phyloP scores from a whole-genome alignment of 2,329 filamentous ascomycete genomes.

The Trichophyton benhamiae region DNA sequence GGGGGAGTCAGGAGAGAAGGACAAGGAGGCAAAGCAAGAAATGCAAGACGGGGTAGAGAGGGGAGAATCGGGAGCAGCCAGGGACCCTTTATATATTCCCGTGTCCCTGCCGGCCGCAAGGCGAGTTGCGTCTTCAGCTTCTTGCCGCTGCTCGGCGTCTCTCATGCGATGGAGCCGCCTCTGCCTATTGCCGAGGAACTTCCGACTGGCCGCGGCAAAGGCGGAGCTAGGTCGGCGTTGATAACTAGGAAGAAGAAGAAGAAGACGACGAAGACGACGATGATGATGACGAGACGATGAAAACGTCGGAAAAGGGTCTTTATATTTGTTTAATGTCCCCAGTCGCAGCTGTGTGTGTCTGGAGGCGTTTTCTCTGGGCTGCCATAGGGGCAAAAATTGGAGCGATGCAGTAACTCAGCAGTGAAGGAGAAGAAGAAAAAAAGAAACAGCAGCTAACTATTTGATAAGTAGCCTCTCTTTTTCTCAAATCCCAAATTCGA shows the following conservation, averaged over 20 bases:
- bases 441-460: conserved; percentile 19
- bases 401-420: conserved; percentile 20
- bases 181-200: neutral
- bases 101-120: neutral
- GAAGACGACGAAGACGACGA: too few species aligned
- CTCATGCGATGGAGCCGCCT: neutral
- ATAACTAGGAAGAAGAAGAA: too few species aligned
- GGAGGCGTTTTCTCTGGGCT: conserved; percentile 26
- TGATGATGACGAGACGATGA: neutral
- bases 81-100: neutral
- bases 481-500: conserved; percentile 25
- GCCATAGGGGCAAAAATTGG: conserved; percentile 28
- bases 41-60: neutral
- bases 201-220: neutral
- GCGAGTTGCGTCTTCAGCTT: neutral
- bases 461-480: conserved; percentile 26
- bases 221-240: neutral
- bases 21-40: neutral
- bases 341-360: neutral
- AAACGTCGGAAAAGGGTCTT: neutral
- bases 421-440: conserved; percentile 23
- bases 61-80: too few species aligned
- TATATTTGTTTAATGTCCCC: neutral
- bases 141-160: too few species aligned
- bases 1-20: neutral